These are phyloP conservation scores for Botryotinia convoluta DNA, from an alignment of 2,329 filamentous ascomycete genomes.

Conservation along the genomic window DNA sequence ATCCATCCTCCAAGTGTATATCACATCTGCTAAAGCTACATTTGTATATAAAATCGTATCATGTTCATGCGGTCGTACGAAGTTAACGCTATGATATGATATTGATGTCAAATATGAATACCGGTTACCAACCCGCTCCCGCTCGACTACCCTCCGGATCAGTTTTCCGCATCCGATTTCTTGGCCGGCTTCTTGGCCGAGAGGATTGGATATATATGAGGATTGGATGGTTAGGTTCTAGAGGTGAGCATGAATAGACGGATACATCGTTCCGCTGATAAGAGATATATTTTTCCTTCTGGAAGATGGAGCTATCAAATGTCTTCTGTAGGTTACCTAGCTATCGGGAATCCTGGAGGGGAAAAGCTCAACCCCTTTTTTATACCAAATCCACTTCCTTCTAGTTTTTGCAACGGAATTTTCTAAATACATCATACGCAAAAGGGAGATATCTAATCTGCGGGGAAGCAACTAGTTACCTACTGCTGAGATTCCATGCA, in stretches of 20 bases:
- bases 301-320: not conserved
- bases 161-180: not conserved
- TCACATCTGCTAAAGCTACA: not conserved
- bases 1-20: not conserved
- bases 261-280: not conserved
- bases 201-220: not conserved
- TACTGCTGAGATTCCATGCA: not conserved
- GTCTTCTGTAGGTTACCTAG: too few species aligned
- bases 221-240: not conserved
- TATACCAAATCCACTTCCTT: not conserved
- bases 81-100: not conserved
- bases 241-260: not conserved
- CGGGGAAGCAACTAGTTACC: not conserved
- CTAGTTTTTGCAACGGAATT: not conserved
- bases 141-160: not conserved
- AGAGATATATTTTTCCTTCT: not conserved
- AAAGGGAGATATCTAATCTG: not conserved
- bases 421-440: not conserved
- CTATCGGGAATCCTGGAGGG: not conserved
- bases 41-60: not conserved
- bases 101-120: not conserved
- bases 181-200: not conserved
- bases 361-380: not conserved
- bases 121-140: not conserved
- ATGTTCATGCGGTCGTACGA: not conserved